Base-by-base conservation (phyloP, 768 basidiomycete species). In the Kwoniella shandongensis region DNA sequence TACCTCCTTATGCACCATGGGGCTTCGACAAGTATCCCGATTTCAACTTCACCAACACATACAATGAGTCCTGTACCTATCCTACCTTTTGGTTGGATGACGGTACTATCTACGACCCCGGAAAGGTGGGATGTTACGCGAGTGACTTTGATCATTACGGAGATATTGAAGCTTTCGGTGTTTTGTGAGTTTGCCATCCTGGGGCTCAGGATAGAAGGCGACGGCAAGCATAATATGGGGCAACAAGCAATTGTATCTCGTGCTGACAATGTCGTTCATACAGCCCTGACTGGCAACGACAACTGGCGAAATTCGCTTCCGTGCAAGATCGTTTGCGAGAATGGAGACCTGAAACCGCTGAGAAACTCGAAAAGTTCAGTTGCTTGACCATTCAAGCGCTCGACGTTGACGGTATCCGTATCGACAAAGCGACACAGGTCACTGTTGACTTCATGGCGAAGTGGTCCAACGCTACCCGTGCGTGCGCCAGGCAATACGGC, bases 101-200 rank as follows among this genome's bases (percentile, higher is more conserved):
- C 61, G 92, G 88, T 22, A 81, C 81, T 0, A 78, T 84, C 47
- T 79, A 88, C 64, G 76, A 78, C 47, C 78, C 82, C 8, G 76
- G 83, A n/a, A 77, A 84, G 52, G 78, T 80, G 13, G 91, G 91
- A 18, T 96, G 92, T 76, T 79, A 86, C 62, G 73, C 78, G 13
- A 91, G 89, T 17, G 90, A 92, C 61, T 93, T 94, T 66, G 92
- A 96, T 77, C 91, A 94, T 59, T 96, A 88, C 66, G 92, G 92
- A 61, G 92, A 96, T 78, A 90, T 91, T 84, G 92, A 96, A 76
- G 92, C 92, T 62, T 94, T 94, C 73, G 92, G 92, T 86, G 91
- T 96, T 27, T 78, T 89, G 88, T 42, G 87, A 90, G 78, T 91
- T 85, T 41, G 6, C 32, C 26, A 39, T 46, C 30, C 12, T n/a